Percentiles rank a stretch among this genome's conserved stretches.
These are phyloP conservation scores for Helotiales sp. DNA, from an alignment of 2,329 filamentous ascomycete genomes.

Conservation along the genomic window DNA sequence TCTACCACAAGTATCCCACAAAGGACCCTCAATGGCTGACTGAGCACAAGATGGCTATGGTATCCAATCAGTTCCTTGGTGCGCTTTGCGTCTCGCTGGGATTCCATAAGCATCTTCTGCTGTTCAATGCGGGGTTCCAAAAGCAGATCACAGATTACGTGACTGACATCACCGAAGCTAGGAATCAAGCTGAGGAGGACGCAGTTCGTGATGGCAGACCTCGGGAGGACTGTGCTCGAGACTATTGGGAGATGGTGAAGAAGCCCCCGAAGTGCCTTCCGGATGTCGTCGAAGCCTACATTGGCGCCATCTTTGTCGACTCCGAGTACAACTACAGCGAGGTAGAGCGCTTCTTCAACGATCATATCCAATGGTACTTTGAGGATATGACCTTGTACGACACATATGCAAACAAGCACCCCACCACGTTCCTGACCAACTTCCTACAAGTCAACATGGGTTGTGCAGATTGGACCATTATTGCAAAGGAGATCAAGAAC, in stretches of 20 bases:
- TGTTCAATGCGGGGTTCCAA: constrained; percentile 47
- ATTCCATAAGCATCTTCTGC: constrained; percentile 72
- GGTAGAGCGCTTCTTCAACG: constrained; percentile 76
- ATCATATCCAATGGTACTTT: constrained; percentile 75
- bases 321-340: constrained; percentile 73
- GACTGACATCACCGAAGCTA: constrained; percentile 54
- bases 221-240: constrained; percentile 46
- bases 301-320: constrained; percentile 92
- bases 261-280: constrained; percentile 74
- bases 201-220: constrained; percentile 37
- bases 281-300: constrained; percentile 84
- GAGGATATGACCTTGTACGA: constrained; percentile 86
- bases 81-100: constrained; percentile 76
- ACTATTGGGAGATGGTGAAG: constrained; percentile 68
- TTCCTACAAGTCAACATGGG: constrained; percentile 63
- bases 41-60: constrained; percentile 99
- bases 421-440: constrained; percentile 70
- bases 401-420: constrained; percentile 82
- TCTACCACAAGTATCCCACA: constrained; percentile 74
- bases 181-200: constrained; percentile 40
- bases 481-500: constrained; percentile 44
- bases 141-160: constrained; percentile 55
- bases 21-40: constrained; percentile 96
- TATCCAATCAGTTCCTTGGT: constrained; percentile 90
- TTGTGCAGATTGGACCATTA: constrained; percentile 58